Percentiles rank a stretch among this genome's conserved stretches.
These are phyloP conservation scores for Ustilago sp. DNA, from an alignment of 1,284 basidiomycete genomes.

Conservation along the genomic window DNA sequence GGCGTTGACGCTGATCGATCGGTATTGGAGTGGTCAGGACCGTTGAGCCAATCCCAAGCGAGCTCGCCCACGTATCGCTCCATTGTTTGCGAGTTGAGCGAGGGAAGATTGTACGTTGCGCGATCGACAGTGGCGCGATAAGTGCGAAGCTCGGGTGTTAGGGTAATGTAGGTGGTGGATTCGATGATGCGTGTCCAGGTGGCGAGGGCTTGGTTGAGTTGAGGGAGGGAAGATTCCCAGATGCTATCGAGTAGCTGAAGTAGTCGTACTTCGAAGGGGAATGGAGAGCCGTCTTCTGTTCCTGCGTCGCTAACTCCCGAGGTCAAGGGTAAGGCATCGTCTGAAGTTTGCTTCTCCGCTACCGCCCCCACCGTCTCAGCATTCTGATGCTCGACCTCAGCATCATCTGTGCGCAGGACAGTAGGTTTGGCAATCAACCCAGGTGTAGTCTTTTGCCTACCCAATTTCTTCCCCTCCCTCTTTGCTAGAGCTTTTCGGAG, in stretches of 20 bases:
- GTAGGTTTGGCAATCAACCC: constrained; percentile 31
- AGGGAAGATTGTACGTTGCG: constrained; percentile 63
- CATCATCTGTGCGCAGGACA: constrained; percentile 15
- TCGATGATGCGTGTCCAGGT: constrained; percentile 30
- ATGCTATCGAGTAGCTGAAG: constrained; percentile 34
- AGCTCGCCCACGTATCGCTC: constrained; percentile 55
- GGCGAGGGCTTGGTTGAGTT: constrained; percentile 34
- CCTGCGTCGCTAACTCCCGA: constrained; percentile 24
- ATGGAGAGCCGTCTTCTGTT: constrained; percentile 36
- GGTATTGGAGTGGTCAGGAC: constrained; percentile 16
- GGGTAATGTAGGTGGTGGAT: constrained; percentile 9
- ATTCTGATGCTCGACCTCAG: not conserved
- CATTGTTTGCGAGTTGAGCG: constrained; percentile 54
- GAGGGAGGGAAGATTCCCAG: constrained; percentile 35
- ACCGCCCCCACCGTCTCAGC: not conserved
- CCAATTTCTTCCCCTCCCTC: constrained; percentile 37
- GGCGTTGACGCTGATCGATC: constrained; percentile 1
- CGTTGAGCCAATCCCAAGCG: constrained; percentile 51
- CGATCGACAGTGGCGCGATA: constrained; percentile 61
- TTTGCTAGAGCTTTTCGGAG: constrained; percentile 35
- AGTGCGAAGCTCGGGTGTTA: constrained; percentile 15
- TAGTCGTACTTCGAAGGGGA: constrained; percentile 44
- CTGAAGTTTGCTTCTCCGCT: not conserved
- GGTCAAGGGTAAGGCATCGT: constrained; percentile 6
- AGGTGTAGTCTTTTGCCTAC: constrained; percentile 37